Evolutionary conservation across 441 rosid genomes (phyloP), one percentile per base, ranked within the genome.

Genomic region (Rhodomyrtus psidioides): DNA sequence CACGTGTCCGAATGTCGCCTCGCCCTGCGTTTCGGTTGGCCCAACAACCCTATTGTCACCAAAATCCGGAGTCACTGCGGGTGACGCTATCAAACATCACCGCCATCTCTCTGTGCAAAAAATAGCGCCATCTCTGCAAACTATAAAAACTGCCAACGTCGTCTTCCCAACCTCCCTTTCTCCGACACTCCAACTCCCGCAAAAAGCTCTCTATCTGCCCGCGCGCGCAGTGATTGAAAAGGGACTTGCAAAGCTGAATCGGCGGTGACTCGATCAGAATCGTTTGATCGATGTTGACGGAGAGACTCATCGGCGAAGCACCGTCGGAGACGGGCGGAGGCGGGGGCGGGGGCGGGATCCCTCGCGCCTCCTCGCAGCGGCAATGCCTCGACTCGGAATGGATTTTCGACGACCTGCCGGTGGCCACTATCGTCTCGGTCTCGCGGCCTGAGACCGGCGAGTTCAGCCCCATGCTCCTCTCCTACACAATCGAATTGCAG

Each of bases 261-360:
- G 26, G 49, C 49, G 79, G 27, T 7, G 86, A 14, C 42, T 51
- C 39, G 19, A 23, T 75, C 53, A 23, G 62, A 21, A 12, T 44
- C 27, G 39, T 26, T 34, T 15, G 70, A 49, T 0, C 34, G 88
- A 89, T 94, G 93, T 91, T 92, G 84, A 89, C 93, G 49, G 99
- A 95, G 87, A 91, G 90, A 53, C 93, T 96, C 87, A 90, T 95
- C 55, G 87, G 65, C 44, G 75, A 81, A 44, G 89, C 87, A 79
- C 46, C 9, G 86, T 60, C 87, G 51, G 62, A 84, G 15, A 4
- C 57, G 3, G 34, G 27, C 16, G 42, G 60, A 30, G 0, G 23
- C 81, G 0, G 60, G 53, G 0, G 23, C 81, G 0, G 75, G 83
- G 65, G 53, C 56, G 85, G 46, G 13, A 49, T 57, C 70, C 62